A percentile compares a stretch with the other conserved stretches of the same genome.
phyloP scores from a whole-genome alignment of 441 rosid species.

The Populus trichocarpa region DNA sequence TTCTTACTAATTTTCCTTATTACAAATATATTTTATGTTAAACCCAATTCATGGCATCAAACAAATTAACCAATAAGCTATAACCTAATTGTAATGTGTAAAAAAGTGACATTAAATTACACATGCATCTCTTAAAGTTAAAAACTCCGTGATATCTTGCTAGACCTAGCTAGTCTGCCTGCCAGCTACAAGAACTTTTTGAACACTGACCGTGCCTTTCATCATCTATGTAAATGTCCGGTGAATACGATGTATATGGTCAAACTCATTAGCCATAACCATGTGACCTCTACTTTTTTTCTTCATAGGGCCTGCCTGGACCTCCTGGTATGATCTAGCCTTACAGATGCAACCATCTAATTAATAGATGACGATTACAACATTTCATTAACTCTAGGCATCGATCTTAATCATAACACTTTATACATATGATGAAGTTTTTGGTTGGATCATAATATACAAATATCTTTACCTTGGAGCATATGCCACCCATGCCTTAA shows the following conservation, averaged over 20 bases:
- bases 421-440: neutral
- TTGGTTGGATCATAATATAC: too few species aligned
- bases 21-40: too few species aligned
- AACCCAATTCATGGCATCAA: too few species aligned
- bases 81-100: too few species aligned
- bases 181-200: neutral
- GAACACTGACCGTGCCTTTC: neutral
- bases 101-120: too few species aligned
- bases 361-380: neutral
- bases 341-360: neutral
- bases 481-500: too few species aligned
- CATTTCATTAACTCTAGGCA: too few species aligned
- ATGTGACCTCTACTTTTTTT: neutral
- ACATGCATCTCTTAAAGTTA: too few species aligned
- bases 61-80: too few species aligned
- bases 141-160: too few species aligned
- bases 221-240: neutral
- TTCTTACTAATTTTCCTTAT: too few species aligned
- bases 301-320: neutral
- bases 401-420: neutral
- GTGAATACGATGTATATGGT: neutral
- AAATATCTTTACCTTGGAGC: too few species aligned
- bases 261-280: neutral
- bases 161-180: neutral
- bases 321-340: neutral